Evolutionary conservation across 2,329 filamentous ascomycete genomes (phyloP), one percentile per base, ranked within the genome.

Genomic region (Stagonosporopsis rhizophila): DNA sequence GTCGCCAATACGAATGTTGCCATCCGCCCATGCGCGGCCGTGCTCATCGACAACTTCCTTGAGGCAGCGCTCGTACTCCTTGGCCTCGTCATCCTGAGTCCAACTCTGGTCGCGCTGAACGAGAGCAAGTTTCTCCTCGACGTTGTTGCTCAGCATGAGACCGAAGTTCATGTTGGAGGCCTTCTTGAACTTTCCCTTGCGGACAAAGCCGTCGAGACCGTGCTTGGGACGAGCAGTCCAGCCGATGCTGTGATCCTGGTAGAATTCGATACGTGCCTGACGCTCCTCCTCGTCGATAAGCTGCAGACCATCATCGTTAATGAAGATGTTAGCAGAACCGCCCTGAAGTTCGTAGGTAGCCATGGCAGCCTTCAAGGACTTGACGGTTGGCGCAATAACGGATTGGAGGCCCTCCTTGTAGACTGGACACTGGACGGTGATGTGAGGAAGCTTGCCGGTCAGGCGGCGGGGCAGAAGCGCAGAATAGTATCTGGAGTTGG

Each of bases 1-100:
- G 76, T 94, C 91, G 55, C 91, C 91, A 32, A 95, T 81, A 51
- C 91, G 89, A 65, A 95, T 88, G 75, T 95, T 92, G 59, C 91
- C 91, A 71, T 91, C 89, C 30, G 91, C 91, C 88, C 88, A 91
- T 17, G 89, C 89, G 25, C 87, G 84, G 34, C 87, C 87, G 58
- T 90, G 74, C 53, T 78, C 85, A 51, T 87, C 84, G 25, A 92
- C 81, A n/a, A 88, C 85, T 61, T 89, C 85, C 64, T 86, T 84
- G 37, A 92, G 56, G 32, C 62, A 65, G 23, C 53, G 49, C 8
- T 67, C 64, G 52, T 68, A 69, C 44, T 65, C 62, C 23, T 46
- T 45, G 17, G 60, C 64, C 46, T 68, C 67, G 27, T 67, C 62
- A 23, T 54, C 52, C 35, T 64, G 6, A 20, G 65, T 74, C 77